Percentiles rank a stretch among this genome's conserved stretches.
Conservation (phyloP, 2,329 filamentous ascomycete genomes). For the Phialophora verrucosa region DNA sequence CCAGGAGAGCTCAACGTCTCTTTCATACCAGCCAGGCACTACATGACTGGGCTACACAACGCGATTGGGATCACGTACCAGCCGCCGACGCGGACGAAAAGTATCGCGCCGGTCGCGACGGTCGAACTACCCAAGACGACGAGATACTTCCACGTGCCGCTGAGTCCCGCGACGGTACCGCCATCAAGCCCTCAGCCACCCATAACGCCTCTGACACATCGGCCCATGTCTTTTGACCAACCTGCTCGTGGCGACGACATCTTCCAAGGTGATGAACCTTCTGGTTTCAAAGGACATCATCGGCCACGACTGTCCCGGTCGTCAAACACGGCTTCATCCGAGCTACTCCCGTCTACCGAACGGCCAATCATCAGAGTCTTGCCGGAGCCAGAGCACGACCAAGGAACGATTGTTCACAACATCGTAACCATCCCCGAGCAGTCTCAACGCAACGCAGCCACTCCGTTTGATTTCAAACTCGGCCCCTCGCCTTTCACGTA, state of each 20-base stretch:
- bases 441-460: constrained; percentile 8
- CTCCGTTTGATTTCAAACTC: constrained; percentile 28
- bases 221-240: constrained; percentile 28
- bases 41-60: constrained; percentile 66
- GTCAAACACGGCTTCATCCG: constrained; percentile 34
- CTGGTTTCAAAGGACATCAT: constrained; percentile 24
- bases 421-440: constrained; percentile 23
- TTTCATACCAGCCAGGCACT: constrained; percentile 66
- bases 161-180: constrained; percentile 35
- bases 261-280: constrained; percentile 3
- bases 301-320: constrained; percentile 32
- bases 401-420: constrained; percentile 20
- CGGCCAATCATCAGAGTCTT: constrained; percentile 17
- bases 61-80: constrained; percentile 75
- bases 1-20: constrained; percentile 74
- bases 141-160: constrained; percentile 37
- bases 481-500: constrained; percentile 18
- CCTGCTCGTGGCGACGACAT: constrained; percentile 4
- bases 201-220: constrained; percentile 19
- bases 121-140: constrained; percentile 37
- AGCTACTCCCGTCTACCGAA: constrained; percentile 22
- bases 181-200: constrained; percentile 33
- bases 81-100: constrained; percentile 52
- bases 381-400: constrained; percentile 8
- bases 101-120: constrained; percentile 33